phyloP scores from a whole-genome alignment of 1,284 basidiomycete genomes.

The Trichosporon faecale region DNA sequence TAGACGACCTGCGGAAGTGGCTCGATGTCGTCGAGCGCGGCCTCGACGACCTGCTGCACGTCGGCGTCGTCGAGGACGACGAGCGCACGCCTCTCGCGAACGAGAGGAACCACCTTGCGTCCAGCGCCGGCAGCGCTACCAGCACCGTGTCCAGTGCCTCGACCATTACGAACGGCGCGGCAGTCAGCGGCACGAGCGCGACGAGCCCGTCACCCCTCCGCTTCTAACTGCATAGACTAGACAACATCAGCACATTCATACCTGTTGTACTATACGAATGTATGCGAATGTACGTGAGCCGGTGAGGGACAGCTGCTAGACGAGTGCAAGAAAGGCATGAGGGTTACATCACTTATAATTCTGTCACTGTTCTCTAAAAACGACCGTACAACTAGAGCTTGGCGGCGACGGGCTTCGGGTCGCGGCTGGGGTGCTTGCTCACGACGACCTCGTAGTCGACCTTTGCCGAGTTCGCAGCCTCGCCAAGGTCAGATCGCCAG shows the following conservation, averaged over 20 bases:
- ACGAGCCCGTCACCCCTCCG: not conserved
- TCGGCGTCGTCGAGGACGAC: constrained; percentile 16
- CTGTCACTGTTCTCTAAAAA: not conserved
- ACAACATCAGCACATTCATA: constrained; percentile 8
- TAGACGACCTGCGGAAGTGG: constrained; percentile 78
- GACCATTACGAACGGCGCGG: not conserved
- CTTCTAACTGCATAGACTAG: not conserved
- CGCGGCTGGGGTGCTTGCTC: not conserved
- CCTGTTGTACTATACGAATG: constrained; percentile 13
- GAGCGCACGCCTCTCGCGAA: constrained; percentile 10
- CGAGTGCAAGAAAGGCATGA: too few species aligned
- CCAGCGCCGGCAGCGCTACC: not conserved
- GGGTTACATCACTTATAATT: not conserved
- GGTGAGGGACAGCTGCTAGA: too few species aligned
- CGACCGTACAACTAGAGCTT: not conserved
- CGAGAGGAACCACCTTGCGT: not conserved
- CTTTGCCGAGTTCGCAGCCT: not conserved
- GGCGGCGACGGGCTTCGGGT: not conserved
- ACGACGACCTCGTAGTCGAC: constrained; percentile 10
- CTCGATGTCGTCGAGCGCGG: constrained; percentile 71
- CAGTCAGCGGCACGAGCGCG: not conserved
- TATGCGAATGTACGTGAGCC: constrained; percentile 6
- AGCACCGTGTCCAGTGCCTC: not conserved
- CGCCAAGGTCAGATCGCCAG: constrained; percentile 11
- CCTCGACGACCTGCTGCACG: constrained; percentile 60